Percentiles rank a stretch among this genome's conserved stretches.
These are phyloP conservation scores for Tetradesmus obliquus DNA, from an alignment of 139 green algal genomes.

Conservation along the genomic window DNA sequence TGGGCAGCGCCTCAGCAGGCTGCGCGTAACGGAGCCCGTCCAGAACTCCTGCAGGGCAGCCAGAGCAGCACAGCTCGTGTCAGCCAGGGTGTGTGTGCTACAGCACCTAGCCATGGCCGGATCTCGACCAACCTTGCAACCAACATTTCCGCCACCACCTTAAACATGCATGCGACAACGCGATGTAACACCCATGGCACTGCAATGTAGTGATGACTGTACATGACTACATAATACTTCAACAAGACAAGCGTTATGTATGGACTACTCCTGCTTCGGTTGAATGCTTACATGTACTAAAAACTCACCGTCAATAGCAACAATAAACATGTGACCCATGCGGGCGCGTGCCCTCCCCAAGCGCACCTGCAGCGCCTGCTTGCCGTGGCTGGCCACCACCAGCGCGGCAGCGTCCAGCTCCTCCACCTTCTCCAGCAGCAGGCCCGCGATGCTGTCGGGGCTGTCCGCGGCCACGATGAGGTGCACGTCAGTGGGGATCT, in stretches of 20 bases:
- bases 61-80: neutral
- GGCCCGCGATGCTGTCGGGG: neutral
- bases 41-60: constrained; percentile 29
- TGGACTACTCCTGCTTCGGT: neutral
- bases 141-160: no score
- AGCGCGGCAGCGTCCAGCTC: constrained; percentile 1
- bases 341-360: no score
- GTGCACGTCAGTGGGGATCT: constrained; percentile 39
- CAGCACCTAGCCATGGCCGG: no score
- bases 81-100: neutral
- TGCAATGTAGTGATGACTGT: neutral
- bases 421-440: constrained; percentile 29
- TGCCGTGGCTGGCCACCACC: constrained; percentile 22
- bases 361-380: constrained; percentile 5
- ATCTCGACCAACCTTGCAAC: no score
- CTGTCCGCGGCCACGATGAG: constrained; percentile 19
- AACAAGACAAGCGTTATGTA: neutral
- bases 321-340: neutral
- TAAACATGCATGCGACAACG: no score
- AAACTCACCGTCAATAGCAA: neutral
- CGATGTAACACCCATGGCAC: neutral
- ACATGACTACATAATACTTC: no score
- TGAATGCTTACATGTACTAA: neutral
- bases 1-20: neutral
- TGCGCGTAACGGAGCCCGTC: neutral